These are phyloP conservation scores for Tetrapisispora namnaoensis DNA, from an alignment of 805 yeast species.

Conservation along the genomic window DNA sequence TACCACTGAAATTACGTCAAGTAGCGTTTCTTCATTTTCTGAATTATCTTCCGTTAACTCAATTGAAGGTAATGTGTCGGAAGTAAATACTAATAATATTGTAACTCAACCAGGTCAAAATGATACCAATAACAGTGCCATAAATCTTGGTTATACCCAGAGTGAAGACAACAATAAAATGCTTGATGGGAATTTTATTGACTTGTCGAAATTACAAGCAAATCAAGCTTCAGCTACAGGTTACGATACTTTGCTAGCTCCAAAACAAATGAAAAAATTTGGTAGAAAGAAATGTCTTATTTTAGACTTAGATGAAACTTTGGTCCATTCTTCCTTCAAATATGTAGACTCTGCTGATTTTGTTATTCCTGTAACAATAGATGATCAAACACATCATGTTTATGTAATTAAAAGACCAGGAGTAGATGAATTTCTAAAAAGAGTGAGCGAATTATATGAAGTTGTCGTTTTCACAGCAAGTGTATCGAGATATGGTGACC, in stretches of 20 bases:
- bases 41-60: neutral
- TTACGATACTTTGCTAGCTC: constrained; percentile 56
- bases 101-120: neutral
- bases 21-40: neutral
- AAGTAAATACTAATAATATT: neutral
- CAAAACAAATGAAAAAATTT: constrained; percentile 33
- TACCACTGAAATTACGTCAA: constrained; percentile 1
- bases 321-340: constrained; percentile 92
- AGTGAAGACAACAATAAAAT: neutral
- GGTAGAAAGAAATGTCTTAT: constrained; percentile 74
- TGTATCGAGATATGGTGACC: constrained; percentile 92
- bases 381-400: constrained; percentile 78
- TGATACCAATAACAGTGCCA: neutral
- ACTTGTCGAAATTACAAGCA: constrained; percentile 55
- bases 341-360: constrained; percentile 89
- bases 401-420: constrained; percentile 97
- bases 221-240: constrained; percentile 61
- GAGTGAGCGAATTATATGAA: constrained; percentile 80
- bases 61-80: neutral
- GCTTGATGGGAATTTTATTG: constrained; percentile 34
- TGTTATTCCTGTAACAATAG: constrained; percentile 91
- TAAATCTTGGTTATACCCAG: neutral
- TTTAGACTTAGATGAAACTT: constrained; percentile 88
- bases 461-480: constrained; percentile 97
- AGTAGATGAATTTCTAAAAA: constrained; percentile 80